These are phyloP conservation scores for Kluyveromyces aestuarii DNA, from an alignment of 805 yeast species.

Conservation along the genomic window DNA sequence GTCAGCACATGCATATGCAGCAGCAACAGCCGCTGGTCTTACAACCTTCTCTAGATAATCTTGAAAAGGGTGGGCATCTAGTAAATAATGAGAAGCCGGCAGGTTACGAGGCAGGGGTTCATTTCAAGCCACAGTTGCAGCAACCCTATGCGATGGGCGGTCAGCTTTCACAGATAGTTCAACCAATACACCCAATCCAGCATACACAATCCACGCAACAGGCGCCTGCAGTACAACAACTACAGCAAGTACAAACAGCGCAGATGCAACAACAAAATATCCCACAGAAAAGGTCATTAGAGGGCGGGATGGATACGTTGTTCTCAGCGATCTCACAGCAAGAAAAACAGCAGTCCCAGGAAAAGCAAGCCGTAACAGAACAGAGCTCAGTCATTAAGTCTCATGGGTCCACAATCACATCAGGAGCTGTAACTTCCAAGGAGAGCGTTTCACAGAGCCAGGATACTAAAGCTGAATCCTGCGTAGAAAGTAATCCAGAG, in stretches of 20 bases:
- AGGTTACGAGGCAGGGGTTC: neutral
- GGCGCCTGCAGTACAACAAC: constrained; percentile 17
- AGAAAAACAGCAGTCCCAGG: constrained; percentile 3
- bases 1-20: constrained; percentile 4
- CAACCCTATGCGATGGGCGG: constrained; percentile 1
- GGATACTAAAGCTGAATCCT: no score
- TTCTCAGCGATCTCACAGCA: constrained; percentile 16
- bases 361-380: neutral
- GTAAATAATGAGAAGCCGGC: neutral
- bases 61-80: constrained; percentile 22
- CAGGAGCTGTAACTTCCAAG: no score
- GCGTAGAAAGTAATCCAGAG: no score
- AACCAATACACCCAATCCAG: constrained; percentile 9
- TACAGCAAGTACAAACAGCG: constrained; percentile 6
- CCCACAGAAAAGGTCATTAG: constrained; percentile 24
- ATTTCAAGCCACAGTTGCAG: constrained; percentile 5
- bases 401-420: no score
- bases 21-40: constrained; percentile 21
- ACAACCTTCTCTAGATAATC: constrained; percentile 26
- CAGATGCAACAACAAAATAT: constrained; percentile 6
- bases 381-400: no score
- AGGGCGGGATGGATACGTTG: constrained; percentile 23
- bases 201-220: constrained; percentile 18
- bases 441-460: no score
- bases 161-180: constrained; percentile 9